phyloP scores from a whole-genome alignment of 306 rosid genomes.

The Malus sylvestris region DNA sequence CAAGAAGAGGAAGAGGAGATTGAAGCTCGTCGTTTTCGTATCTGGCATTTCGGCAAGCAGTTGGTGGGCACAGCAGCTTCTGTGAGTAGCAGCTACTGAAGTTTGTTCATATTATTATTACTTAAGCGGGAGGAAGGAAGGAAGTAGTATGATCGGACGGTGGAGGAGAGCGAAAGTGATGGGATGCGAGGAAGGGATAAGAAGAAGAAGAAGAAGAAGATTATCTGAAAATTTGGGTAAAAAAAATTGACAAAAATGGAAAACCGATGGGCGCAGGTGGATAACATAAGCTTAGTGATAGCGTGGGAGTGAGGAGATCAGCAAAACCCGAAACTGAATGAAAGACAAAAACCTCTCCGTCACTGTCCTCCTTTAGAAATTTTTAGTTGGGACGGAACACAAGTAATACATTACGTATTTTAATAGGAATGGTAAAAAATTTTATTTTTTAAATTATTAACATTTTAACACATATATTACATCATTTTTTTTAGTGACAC shows the following conservation, averaged over 20 bases:
- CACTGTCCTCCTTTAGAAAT: too few relatives aligned
- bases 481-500: too few relatives aligned
- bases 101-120: background rate
- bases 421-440: accelerated
- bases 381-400: too few relatives aligned
- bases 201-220: background rate
- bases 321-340: too few relatives aligned
- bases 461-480: too few relatives aligned
- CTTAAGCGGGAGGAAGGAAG: background rate
- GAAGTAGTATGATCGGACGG: background rate
- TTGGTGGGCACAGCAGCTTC: background rate
- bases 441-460: too few relatives aligned
- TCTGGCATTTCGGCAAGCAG: background rate
- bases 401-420: too few relatives aligned
- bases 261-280: too few relatives aligned
- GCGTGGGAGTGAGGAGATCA: too few relatives aligned
- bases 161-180: background rate
- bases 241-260: too few relatives aligned
- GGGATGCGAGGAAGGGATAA: background rate
- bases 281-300: too few relatives aligned
- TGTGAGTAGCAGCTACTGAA: background rate
- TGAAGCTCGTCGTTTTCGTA: background rate
- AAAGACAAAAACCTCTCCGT: too few relatives aligned
- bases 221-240: background rate
- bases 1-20: background rate